Evolutionary conservation across 2,329 filamentous ascomycete genomes (phyloP).

Genomic region (Epichloe sylvatica): DNA sequence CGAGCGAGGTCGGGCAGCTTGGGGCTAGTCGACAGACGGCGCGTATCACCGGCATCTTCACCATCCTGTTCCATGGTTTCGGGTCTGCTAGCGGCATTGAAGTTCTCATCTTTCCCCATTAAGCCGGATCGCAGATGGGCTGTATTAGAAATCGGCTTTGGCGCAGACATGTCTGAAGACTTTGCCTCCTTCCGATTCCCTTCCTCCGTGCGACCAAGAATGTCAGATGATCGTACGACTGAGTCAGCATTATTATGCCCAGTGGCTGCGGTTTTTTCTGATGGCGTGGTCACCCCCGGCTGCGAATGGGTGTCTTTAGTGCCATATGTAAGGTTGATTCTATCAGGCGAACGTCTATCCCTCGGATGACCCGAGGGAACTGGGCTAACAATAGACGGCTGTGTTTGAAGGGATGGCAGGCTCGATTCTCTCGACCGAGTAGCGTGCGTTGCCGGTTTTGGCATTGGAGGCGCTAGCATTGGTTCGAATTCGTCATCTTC

Average conservation of each 20-base stretch:
- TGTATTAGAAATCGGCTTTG: constrained; percentile 30
- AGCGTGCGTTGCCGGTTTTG: not conserved
- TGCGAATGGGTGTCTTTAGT: not conserved
- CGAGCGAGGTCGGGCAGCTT: constrained; percentile 44
- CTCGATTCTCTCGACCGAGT: constrained; percentile 1
- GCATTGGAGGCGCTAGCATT: constrained; percentile 1
- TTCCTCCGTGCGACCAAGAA: constrained; percentile 59
- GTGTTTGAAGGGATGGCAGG: constrained; percentile 6
- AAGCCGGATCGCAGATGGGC: not conserved
- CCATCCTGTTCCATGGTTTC: not conserved
- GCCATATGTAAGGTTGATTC: not conserved
- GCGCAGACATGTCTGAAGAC: constrained; percentile 41
- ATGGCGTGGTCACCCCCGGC: not conserved
- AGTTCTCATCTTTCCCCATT: not conserved
- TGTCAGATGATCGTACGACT: constrained; percentile 45
- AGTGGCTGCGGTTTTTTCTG: not conserved
- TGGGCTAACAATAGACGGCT: not conserved
- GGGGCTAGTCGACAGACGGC: constrained; percentile 35
- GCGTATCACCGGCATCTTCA: constrained; percentile 3
- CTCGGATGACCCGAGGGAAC: not conserved
- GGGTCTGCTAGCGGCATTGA: not conserved
- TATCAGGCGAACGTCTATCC: constrained; percentile 1
- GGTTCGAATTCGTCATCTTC: constrained; percentile 40
- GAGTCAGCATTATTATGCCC: not conserved
- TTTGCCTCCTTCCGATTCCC: constrained; percentile 45